Conservation (phyloP, 306 rosid genomes). For the Gleditsia sinensis region DNA sequence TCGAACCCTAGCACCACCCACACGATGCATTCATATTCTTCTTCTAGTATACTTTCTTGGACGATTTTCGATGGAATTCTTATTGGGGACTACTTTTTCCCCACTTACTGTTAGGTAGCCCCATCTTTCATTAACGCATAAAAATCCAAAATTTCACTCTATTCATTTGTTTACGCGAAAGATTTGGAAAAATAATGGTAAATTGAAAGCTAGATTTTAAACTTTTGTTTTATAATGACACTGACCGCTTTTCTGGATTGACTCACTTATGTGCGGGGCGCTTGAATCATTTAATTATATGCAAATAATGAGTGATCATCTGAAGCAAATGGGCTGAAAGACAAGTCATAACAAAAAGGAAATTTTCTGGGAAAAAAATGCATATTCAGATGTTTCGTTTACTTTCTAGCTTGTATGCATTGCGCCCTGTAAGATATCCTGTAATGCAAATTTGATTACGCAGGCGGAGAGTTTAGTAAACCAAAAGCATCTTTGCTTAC, state of each 20-base stretch:
- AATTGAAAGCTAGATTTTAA: not conserved
- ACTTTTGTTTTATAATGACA: not conserved
- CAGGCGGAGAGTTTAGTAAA: not conserved
- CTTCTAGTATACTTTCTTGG: not conserved
- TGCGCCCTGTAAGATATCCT: not conserved
- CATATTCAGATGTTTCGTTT: not conserved
- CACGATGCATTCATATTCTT: not conserved
- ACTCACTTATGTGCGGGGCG: not conserved
- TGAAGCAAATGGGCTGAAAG: slow-evolving; percentile 1
- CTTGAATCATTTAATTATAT: not conserved
- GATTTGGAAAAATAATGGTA: no score
- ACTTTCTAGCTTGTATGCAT: not conserved
- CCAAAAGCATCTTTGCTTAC: not conserved
- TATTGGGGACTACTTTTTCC: not conserved
- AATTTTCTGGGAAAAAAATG: not conserved
- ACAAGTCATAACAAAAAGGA: not conserved
- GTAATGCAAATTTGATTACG: not conserved
- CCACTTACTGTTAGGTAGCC: not conserved
- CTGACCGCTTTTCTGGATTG: not conserved
- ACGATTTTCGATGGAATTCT: not conserved
- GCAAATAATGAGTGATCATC: not conserved
- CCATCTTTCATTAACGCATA: not conserved
- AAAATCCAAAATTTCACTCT: not conserved
- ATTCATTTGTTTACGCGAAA: not conserved
- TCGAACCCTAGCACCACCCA: not conserved